These are phyloP conservation scores for Cercospora sp. DNA, from an alignment of 2,329 filamentous ascomycete genomes.

Conservation along the genomic window DNA sequence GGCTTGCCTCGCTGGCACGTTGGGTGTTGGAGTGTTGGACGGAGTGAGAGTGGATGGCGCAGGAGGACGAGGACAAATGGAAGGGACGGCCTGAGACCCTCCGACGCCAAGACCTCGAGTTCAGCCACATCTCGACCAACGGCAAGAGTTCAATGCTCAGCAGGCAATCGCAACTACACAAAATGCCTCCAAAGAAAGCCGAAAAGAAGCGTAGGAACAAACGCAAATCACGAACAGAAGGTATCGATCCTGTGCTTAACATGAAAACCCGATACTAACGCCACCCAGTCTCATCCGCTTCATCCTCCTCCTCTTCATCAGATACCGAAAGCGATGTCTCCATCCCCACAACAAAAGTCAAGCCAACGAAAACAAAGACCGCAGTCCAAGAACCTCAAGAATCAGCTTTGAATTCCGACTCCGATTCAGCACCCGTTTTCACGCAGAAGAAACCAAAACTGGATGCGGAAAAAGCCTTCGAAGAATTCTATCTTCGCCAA, in stretches of 20 bases:
- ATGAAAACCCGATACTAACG: background rate
- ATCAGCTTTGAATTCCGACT: background rate
- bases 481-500: conserved; percentile 68
- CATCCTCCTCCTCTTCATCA: conserved; percentile 25
- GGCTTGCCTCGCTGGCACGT: background rate
- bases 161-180: background rate
- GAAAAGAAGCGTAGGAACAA: conserved; percentile 32
- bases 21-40: background rate
- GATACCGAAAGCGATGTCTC: conserved; percentile 22
- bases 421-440: conserved; percentile 6
- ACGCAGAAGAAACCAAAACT: conserved; percentile 13
- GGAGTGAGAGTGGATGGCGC: background rate
- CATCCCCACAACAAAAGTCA: conserved; percentile 2
- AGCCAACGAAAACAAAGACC: background rate
- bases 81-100: background rate
- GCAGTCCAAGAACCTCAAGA: background rate
- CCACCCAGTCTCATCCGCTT: conserved; percentile 23
- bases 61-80: background rate
- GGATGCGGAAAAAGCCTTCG: conserved; percentile 49
- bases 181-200: conserved; percentile 27
- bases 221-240: conserved; percentile 33
- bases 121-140: background rate
- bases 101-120: background rate
- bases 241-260: background rate
- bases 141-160: background rate